phyloP scores from a whole-genome alignment of 257 asterid genomes.

The Solanum habrochaites region DNA sequence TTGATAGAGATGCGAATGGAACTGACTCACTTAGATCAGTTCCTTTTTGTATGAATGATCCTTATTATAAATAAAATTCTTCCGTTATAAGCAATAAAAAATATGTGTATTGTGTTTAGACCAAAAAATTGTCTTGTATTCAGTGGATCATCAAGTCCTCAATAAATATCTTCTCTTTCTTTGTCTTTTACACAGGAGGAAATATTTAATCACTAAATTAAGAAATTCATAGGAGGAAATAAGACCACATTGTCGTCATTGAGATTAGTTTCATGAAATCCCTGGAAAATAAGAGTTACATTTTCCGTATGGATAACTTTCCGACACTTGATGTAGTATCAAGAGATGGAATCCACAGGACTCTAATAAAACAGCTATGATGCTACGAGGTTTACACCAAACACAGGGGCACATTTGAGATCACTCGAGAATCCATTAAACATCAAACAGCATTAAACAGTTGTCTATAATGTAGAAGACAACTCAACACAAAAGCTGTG shows the following conservation, averaged over 20 bases:
- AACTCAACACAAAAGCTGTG: background rate
- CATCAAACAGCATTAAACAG: background rate
- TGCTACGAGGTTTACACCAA: background rate
- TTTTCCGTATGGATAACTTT: background rate
- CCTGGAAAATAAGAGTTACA: background rate
- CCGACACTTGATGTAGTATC: background rate
- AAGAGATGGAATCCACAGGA: background rate
- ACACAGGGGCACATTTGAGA: background rate
- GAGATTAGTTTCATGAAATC: background rate
- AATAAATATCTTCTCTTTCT: background rate
- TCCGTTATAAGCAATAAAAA: background rate
- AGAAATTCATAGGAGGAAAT: background rate
- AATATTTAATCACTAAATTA: background rate
- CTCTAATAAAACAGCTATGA: background rate
- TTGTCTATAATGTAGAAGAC: slow-evolving; percentile 1
- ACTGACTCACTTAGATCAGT: background rate
- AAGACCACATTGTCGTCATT: background rate
- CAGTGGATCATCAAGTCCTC: background rate
- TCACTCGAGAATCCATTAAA: background rate
- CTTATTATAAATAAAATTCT: background rate
- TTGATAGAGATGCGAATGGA: background rate
- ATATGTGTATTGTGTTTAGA: background rate
- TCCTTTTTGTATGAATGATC: background rate
- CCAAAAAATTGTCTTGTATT: background rate
- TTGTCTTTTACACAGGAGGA: background rate